Percentiles rank a stretch among this genome's conserved stretches.
Evolutionary conservation across 208 protist species (phyloP).

Genomic region (Trypanosoma brucei): DNA sequence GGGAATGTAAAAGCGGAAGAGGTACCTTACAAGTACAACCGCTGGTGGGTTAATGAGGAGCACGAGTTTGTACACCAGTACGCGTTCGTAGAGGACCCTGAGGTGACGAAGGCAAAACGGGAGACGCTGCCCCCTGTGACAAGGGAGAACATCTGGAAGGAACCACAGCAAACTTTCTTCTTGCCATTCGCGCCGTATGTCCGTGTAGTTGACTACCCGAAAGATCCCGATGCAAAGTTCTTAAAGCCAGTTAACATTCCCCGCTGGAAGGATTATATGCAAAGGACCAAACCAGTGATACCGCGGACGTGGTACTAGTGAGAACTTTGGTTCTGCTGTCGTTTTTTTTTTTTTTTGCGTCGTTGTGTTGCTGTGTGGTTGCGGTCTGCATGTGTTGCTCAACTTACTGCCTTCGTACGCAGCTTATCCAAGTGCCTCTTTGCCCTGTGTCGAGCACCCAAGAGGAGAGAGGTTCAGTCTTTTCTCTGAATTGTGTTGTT

Average conservation of each 20-base stretch:
- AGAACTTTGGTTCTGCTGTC: slow-evolving; percentile 3
- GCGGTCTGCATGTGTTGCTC: not conserved
- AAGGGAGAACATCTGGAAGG: slow-evolving; percentile 81
- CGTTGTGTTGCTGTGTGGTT: not conserved
- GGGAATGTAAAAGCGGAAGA: slow-evolving; percentile 27
- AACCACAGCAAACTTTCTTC: slow-evolving; percentile 84
- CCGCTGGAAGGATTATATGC: slow-evolving; percentile 91
- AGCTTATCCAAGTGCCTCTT: no score
- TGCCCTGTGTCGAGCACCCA: no score
- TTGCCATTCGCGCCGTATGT: slow-evolving; percentile 85
- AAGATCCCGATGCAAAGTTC: slow-evolving; percentile 85
- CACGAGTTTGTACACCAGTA: slow-evolving; percentile 89
- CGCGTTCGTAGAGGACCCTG: slow-evolving; percentile 82
- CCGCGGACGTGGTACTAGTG: slow-evolving; percentile 86
- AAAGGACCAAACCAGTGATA: slow-evolving; percentile 82
- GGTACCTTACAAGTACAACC: slow-evolving; percentile 86
- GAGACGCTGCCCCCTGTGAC: slow-evolving; percentile 62
- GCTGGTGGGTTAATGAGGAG: slow-evolving; percentile 88
- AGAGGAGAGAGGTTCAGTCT: no score
- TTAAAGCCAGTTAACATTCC: slow-evolving; percentile 82
- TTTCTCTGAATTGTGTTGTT: no score
- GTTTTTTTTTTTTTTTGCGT: slow-evolving; percentile 10
- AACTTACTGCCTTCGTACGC: no score
- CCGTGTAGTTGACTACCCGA: slow-evolving; percentile 83
- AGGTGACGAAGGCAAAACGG: slow-evolving; percentile 61